These are phyloP conservation scores for Pestalotiopsis sp. DNA, from an alignment of 2,329 filamentous ascomycete genomes.

Conservation along the genomic window DNA sequence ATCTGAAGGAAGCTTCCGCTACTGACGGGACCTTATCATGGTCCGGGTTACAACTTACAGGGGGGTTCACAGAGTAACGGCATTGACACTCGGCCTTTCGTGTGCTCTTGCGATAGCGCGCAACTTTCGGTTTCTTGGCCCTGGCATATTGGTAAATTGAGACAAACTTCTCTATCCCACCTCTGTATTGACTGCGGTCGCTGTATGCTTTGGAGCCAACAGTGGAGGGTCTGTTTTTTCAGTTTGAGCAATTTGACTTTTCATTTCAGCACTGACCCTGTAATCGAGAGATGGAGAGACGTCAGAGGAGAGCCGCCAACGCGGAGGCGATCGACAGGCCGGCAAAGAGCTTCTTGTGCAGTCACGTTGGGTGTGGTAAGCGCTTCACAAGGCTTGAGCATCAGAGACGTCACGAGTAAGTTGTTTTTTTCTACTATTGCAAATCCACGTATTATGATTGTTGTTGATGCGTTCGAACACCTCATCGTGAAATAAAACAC, in stretches of 20 bases:
- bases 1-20: background rate
- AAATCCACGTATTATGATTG: background rate
- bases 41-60: background rate
- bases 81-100: background rate
- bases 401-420: constrained; percentile 54
- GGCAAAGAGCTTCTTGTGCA: constrained; percentile 35
- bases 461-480: background rate
- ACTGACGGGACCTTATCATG: background rate
- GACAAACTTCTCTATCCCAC: background rate
- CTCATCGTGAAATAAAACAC: background rate
- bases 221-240: background rate
- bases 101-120: background rate
- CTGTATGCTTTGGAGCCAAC: background rate
- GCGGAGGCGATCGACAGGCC: constrained; percentile 16
- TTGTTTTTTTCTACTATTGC: background rate
- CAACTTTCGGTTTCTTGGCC: background rate
- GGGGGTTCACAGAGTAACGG: background rate
- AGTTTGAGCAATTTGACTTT: background rate
- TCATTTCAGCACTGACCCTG: background rate
- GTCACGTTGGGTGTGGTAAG: constrained; percentile 50
- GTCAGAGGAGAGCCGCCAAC: constrained; percentile 17
- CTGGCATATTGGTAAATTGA: background rate
- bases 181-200: background rate
- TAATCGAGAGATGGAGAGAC: constrained; percentile 21
- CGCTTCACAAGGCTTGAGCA: constrained; percentile 61